Conservation (phyloP, 768 basidiomycete genomes). For the Hygrocybe coccinea region DNA sequence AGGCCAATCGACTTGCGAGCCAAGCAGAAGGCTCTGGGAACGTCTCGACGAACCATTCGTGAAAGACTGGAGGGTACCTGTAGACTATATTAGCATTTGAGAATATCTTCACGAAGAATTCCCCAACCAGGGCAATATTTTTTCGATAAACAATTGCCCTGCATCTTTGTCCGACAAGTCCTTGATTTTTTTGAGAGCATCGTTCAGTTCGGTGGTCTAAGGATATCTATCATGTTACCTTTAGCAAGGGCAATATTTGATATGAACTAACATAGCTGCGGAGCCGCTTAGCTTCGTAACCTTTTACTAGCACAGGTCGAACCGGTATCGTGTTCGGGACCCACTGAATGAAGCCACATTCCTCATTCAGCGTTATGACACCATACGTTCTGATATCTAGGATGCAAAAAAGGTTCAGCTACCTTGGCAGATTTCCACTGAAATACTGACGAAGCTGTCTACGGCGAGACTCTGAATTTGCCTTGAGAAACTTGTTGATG, state of each 20-base stretch:
- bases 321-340: slow-evolving; percentile 88
- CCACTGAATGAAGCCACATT: slow-evolving; percentile 98
- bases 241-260: background rate
- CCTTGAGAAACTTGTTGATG: slow-evolving; percentile 92
- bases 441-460: slow-evolving; percentile 75
- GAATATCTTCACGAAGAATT: background rate
- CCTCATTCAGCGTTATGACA: slow-evolving; percentile 97
- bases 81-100: background rate
- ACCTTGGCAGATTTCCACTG: background rate
- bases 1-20: slow-evolving; percentile 83
- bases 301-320: slow-evolving; percentile 64
- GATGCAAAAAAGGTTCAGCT: background rate
- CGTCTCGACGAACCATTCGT: slow-evolving; percentile 95
- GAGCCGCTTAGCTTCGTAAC: slow-evolving; percentile 51
- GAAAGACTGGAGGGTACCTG: slow-evolving; percentile 82
- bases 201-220: slow-evolving; percentile 44
- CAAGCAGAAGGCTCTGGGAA: slow-evolving; percentile 96
- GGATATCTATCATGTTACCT: background rate
- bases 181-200: slow-evolving; percentile 48
- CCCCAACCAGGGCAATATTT: slow-evolving; percentile 56
- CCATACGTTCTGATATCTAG: slow-evolving; percentile 94
- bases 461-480: slow-evolving; percentile 87
- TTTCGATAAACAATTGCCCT: slow-evolving; percentile 44
- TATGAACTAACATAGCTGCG: slow-evolving; percentile 34
- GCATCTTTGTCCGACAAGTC: slow-evolving; percentile 45